These are phyloP conservation scores for Tolypocladium cylindrosporum DNA, from an alignment of 2,329 filamentous ascomycete species.

Conservation along the genomic window DNA sequence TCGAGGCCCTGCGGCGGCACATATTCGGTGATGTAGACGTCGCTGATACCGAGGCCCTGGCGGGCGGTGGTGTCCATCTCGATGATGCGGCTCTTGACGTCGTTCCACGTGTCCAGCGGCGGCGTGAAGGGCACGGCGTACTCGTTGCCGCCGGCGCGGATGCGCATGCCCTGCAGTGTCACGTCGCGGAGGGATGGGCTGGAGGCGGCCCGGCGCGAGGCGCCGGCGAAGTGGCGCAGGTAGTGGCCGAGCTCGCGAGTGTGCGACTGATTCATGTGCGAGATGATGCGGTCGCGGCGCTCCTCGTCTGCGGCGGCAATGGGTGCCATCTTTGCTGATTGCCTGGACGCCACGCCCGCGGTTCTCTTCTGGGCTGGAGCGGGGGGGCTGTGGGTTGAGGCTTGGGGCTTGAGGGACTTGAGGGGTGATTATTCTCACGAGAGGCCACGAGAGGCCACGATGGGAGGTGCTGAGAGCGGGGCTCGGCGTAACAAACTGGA, in stretches of 20 bases:
- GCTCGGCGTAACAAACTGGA: too few species aligned
- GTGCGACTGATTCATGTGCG: conserved; percentile 85
- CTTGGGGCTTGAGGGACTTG: neutral
- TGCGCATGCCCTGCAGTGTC: conserved; percentile 53
- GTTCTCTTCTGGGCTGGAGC: neutral
- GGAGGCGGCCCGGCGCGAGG: conserved; percentile 42
- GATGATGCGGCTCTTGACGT: conserved; percentile 61
- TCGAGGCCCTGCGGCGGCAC: conserved; percentile 32
- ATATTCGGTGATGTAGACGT: conserved; percentile 32
- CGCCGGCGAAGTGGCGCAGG: conserved; percentile 58
- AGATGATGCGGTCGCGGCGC: conserved; percentile 37
- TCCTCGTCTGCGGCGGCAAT: conserved; percentile 14
- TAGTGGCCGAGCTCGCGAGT: conserved; percentile 64
- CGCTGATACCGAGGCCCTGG: conserved; percentile 46
- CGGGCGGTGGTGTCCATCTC: conserved; percentile 55
- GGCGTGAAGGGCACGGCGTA: conserved; percentile 57
- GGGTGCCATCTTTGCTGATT: conserved; percentile 8
- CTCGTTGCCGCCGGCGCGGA: conserved; percentile 33
- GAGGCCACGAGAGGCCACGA: neutral
- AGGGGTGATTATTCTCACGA: neutral
- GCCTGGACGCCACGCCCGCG: neutral
- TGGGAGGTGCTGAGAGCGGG: neutral
- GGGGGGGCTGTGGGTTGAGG: neutral
- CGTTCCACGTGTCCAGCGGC: conserved; percentile 52
- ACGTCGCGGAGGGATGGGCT: conserved; percentile 52